Evolutionary conservation across 2,329 filamentous ascomycete genomes (phyloP).

Genomic region (Trichophaea hybrida): DNA sequence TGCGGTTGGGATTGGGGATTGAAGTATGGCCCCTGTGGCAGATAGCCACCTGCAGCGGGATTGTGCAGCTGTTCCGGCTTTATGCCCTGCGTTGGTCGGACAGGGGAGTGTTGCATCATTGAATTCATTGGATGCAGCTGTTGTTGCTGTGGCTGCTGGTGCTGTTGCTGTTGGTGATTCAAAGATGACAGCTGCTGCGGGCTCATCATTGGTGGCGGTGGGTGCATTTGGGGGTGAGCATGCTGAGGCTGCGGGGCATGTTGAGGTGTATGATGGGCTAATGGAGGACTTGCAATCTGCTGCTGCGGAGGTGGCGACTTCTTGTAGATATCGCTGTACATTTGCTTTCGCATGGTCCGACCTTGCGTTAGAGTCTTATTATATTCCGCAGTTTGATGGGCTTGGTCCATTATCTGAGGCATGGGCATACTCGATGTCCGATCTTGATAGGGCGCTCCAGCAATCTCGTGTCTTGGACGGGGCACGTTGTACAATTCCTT

Average conservation of each 20-base stretch:
- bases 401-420: conserved; percentile 69
- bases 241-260: conserved; percentile 20
- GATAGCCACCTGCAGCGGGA: conserved; percentile 45
- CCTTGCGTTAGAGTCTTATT: conserved; percentile 73
- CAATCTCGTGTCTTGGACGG: conserved; percentile 76
- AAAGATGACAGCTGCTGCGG: conserved; percentile 49
- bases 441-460: conserved; percentile 77
- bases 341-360: conserved; percentile 58
- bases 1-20: conserved; percentile 33
- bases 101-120: conserved; percentile 35
- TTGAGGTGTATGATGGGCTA: conserved; percentile 13
- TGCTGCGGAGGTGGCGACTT: conserved; percentile 33
- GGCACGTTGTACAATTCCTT: conserved; percentile 74
- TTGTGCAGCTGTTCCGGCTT: conserved; percentile 43
- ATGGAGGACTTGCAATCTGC: conserved; percentile 18
- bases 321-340: conserved; percentile 60
- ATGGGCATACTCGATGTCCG: conserved; percentile 61
- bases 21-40: conserved; percentile 53
- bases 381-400: conserved; percentile 76
- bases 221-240: conserved; percentile 43
- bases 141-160: conserved; percentile 42
- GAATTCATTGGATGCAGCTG: conserved; percentile 46
- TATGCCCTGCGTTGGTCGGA: conserved; percentile 42
- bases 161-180: conserved; percentile 42
- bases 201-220: conserved; percentile 33